A percentile compares a stretch with the other conserved stretches of the same genome.
These are phyloP conservation scores for Trypanosoma theileri DNA, from an alignment of 208 protist species.

Conservation along the genomic window DNA sequence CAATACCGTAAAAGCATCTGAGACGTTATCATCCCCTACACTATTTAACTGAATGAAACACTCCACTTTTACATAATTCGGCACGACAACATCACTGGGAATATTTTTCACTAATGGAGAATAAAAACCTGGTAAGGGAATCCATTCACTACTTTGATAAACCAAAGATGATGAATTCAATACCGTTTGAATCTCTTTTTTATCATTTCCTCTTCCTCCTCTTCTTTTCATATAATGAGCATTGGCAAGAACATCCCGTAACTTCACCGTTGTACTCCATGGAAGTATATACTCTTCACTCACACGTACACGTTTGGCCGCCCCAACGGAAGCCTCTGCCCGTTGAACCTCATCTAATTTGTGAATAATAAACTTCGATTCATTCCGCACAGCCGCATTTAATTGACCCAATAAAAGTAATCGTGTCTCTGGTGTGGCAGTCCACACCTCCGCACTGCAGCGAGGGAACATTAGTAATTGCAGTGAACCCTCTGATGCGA, in stretches of 20 bases:
- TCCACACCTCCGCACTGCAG: constrained; percentile 24
- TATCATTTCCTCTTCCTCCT: background rate
- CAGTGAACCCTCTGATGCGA: constrained; percentile 13
- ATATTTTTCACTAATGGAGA: constrained; percentile 23
- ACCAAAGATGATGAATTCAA: background rate
- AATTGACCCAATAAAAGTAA: constrained; percentile 23
- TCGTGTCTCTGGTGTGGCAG: constrained; percentile 30
- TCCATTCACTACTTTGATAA: constrained; percentile 21
- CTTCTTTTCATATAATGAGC: background rate
- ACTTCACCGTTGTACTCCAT: background rate
- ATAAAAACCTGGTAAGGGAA: constrained; percentile 20
- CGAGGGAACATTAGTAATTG: constrained; percentile 22
- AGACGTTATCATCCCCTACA: background rate
- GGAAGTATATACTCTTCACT: constrained; percentile 4
- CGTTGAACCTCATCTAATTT: constrained; percentile 10
- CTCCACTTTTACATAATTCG: background rate
- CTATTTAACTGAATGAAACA: constrained; percentile 19
- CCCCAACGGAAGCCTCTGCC: background rate
- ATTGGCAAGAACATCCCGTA: constrained; percentile 11
- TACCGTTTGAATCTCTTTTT: background rate
- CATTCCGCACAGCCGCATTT: constrained; percentile 9
- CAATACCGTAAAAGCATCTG: background rate
- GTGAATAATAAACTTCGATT: constrained; percentile 12
- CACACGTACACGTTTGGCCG: background rate
- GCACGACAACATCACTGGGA: constrained; percentile 10